phyloP scores from a whole-genome alignment of 2,329 filamentous ascomycete genomes.

The Aquanectria penicillioides region DNA sequence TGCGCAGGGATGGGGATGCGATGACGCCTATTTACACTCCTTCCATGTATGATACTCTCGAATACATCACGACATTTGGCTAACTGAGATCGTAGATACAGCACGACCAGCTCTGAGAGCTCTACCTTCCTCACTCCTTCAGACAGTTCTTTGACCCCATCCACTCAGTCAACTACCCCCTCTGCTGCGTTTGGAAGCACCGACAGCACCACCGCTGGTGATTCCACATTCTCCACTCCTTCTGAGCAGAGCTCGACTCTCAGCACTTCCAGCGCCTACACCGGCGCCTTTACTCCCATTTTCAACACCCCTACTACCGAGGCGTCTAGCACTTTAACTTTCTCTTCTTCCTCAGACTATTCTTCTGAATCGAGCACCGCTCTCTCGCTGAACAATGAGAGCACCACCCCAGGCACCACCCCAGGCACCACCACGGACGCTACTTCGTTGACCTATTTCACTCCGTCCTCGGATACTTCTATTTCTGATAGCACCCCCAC shows the following conservation, averaged over 20 bases:
- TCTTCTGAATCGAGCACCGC: too few relatives aligned
- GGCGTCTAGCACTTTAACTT: too few relatives aligned
- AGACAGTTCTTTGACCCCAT: constrained; percentile 2
- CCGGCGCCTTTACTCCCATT: not conserved
- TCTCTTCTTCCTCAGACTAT: too few relatives aligned
- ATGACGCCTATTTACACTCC: not conserved
- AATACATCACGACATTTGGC: not conserved
- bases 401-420: too few relatives aligned
- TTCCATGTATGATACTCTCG: not conserved
- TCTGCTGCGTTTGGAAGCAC: not conserved
- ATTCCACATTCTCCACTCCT: not conserved
- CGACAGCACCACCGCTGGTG: not conserved
- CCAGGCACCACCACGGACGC: too few relatives aligned
- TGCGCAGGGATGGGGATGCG: not conserved
- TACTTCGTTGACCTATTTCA: too few relatives aligned
- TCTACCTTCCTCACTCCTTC: not conserved
- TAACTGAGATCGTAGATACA: constrained; percentile 4
- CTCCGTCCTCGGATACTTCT: too few relatives aligned
- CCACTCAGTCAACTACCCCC: not conserved
- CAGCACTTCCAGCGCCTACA: not conserved
- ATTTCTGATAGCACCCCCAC: not conserved
- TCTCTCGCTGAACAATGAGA: too few relatives aligned
- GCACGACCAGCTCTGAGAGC: not conserved
- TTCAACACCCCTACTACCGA: constrained; percentile 1
- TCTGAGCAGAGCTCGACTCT: not conserved